Base-by-base conservation (phyloP, 805 yeast species). In the Starmerella vitae region DNA sequence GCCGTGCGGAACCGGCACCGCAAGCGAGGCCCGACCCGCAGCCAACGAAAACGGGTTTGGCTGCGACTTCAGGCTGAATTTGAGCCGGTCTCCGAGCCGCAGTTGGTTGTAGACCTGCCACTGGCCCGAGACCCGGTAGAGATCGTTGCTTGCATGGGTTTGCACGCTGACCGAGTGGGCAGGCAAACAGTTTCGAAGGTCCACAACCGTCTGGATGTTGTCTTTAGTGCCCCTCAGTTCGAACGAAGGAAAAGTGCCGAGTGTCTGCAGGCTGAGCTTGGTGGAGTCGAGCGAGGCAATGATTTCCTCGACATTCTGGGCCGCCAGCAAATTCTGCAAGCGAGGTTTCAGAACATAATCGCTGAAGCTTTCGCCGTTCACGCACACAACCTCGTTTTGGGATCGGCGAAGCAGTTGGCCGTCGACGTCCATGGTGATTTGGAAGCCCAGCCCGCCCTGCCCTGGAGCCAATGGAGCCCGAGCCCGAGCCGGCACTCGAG, bases 381-480 rank as follows among this genome's bases (percentile, higher is more conserved):
- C 51, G n/a, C 51, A 54, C 37, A 53, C 54, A 22, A 54, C 54
- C 33, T 42, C 43, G 39, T 55, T 47, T 20, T 38, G 25, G 34
- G 56, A 49, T n/a, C 55, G 58, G 36, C 43, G 49, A 37, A 48
- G 34, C 18, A 46, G 32, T 34, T 57, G 59, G 33, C 46, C 44
- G 35, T 45, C 56, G 30, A 43, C 33, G 37, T 43, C 46, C 46
- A 43, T 43, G 18, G 20, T 24, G 8, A 17, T 5, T 14, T 22
- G 10, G 10, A 7, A 22, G 12, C 26, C 26, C 26, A 8, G 26
- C 26, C 26, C 26, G 26, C 26, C n/a, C n/a, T n/a, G n/a, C n/a
- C n/a, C n/a, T n/a, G n/a, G n/a, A n/a, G n/a, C n/a, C n/a, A n/a
- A n/a, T n/a, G n/a, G n/a, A n/a, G n/a, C n/a, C n/a, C n/a, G n/a